A percentile compares a stretch with the other conserved stretches of the same genome.
Conservation (phyloP, 495 filamentous ascomycete genomes). For the Sabuloglossum arenarium region DNA sequence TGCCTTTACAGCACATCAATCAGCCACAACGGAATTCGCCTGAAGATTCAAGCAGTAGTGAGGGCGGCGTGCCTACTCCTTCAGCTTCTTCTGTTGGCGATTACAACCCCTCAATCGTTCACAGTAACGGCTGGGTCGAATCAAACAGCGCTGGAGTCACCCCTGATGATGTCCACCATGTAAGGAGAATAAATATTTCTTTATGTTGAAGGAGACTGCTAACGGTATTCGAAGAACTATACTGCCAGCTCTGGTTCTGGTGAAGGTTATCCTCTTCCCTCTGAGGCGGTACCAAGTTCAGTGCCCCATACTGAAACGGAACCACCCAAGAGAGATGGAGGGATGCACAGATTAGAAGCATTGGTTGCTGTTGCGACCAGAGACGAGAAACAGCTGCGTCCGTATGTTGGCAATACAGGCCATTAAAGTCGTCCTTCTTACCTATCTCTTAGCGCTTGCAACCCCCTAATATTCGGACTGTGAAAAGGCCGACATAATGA, state of each 20-base stretch:
- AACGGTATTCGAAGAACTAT: conserved; percentile 8
- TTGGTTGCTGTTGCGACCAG: conserved; percentile 80
- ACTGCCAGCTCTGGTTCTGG: conserved; percentile 2
- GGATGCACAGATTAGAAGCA: conserved; percentile 57
- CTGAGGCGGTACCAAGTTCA: neutral
- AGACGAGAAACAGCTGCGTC: conserved; percentile 34
- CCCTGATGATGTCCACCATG: conserved; percentile 23
- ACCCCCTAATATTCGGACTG: neutral
- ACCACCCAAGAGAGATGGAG: conserved; percentile 17
- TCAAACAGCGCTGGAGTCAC: conserved; percentile 23
- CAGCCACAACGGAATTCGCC: conserved; percentile 33
- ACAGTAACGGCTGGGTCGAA: conserved; percentile 41
- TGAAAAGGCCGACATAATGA: neutral
- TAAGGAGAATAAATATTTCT: conserved; percentile 12
- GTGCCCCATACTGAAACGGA: conserved; percentile 1
- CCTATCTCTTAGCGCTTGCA: neutral
- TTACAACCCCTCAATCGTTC: conserved; percentile 42
- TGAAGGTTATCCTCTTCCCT: neutral
- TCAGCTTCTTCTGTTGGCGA: conserved; percentile 34
- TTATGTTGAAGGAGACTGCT: neutral
- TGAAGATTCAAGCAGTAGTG: conserved; percentile 52
- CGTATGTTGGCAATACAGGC: neutral
- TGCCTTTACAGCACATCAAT: conserved; percentile 5
- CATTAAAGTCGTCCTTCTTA: neutral
- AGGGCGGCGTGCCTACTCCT: conserved; percentile 40